A percentile compares a stretch with the other conserved stretches of the same genome.
phyloP scores from a whole-genome alignment of 441 rosid species.

The Iberis amara region DNA sequence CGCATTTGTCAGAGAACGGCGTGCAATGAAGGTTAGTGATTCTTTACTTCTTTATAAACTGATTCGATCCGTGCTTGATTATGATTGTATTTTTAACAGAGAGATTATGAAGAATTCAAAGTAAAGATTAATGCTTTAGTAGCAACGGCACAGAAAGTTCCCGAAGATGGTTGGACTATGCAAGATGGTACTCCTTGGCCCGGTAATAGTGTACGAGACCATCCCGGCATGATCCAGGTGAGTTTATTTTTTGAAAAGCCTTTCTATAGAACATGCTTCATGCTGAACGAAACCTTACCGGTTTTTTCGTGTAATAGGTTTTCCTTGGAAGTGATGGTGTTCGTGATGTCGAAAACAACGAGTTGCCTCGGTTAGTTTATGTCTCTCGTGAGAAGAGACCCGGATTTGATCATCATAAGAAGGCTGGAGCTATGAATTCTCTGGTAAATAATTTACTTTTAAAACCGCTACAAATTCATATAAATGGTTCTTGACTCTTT shows the following conservation, averaged over 20 bases:
- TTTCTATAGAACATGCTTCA: constrained; percentile 13
- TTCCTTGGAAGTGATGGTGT: constrained; percentile 84
- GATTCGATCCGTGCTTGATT: neutral
- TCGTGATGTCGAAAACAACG: constrained; percentile 77
- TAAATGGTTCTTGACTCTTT: constrained; percentile 16
- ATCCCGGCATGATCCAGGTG: constrained; percentile 99
- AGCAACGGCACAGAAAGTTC: constrained; percentile 87
- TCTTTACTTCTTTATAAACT: constrained; percentile 16
- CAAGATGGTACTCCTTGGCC: constrained; percentile 99
- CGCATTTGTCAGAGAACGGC: constrained; percentile 67
- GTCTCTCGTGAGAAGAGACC: constrained; percentile 98
- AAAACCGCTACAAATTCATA: constrained; percentile 7
- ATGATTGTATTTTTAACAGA: constrained; percentile 40
- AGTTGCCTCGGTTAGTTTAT: constrained; percentile 77
- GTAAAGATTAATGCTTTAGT: constrained; percentile 78
- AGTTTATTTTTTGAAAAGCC: constrained; percentile 14
- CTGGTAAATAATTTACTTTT: constrained; percentile 42
- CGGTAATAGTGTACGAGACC: constrained; percentile 84
- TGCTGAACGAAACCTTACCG: neutral
- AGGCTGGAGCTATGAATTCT: constrained; percentile 97
- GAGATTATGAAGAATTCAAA: constrained; percentile 92
- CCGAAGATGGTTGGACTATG: constrained; percentile 99
- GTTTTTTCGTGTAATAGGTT: constrained; percentile 41
- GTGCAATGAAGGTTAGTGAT: constrained; percentile 75
- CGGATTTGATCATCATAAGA: constrained; percentile 92